Evolutionary conservation across 768 basidiomycete genomes (phyloP), one percentile per base, ranked within the genome.

Genomic region (Kwoniella newhampshirensis): DNA sequence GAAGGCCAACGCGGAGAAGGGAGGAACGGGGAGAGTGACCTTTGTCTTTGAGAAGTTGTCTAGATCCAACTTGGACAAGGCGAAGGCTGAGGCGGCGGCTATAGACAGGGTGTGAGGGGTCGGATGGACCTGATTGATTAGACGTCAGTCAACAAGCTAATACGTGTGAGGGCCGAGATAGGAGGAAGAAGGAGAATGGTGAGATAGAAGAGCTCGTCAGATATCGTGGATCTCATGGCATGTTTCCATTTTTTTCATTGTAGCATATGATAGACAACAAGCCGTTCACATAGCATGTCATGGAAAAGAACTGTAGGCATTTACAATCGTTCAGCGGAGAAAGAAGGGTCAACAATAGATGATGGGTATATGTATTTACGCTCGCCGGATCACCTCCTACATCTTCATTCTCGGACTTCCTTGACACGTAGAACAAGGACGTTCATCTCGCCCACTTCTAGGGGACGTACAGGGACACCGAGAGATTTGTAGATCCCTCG

Each of bases 11-110:
- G 54, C 44, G 13, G 37, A 39, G n/a, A 64, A 59, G 26, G 60
- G 63, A 27, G 54, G 54, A 12, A 55, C 57, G n/a, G 75, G 73
- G 23, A 59, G 66, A 44, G 62, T 76, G 48, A 73, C 67, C 59
- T 76, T 70, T 58, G 64, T 74, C 1, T 74, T 76, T 45, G 73
- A 76, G 47, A 74, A 68, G 57, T 46, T 70, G 2, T 63, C 63
- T 7, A 58, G 57, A 21, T 57, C 59, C 1, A 54, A 54, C 25
- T 5, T 58, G 43, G 39, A 42, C n/a, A 42, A 23, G 8, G 40
- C 21, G 21, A n/a, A 23, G 40, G n/a, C n/a, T 23, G 40, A 8
- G 40, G 17, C 17, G 40, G 17, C 6, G 18, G 40, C n/a, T 8
- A 8, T n/a, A n/a, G 21, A 23, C 7, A 32, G 13, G 32, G 32